These are phyloP conservation scores for Fusarium sp. DNA, from an alignment of 2,329 filamentous ascomycete species.

Conservation along the genomic window DNA sequence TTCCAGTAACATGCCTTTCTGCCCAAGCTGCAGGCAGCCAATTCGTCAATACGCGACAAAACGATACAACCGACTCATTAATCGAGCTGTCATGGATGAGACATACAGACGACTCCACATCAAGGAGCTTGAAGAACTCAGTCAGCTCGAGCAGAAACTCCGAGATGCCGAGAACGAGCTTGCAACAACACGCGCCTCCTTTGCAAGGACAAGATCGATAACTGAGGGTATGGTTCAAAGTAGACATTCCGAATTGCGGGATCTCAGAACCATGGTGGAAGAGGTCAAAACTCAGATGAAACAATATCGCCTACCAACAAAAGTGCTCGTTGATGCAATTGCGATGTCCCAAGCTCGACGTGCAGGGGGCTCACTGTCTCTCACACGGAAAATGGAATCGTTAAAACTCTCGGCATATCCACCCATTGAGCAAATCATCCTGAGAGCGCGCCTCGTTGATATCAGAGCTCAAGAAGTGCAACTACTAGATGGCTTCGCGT, in stretches of 20 bases:
- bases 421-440: constrained; percentile 1
- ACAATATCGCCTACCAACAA: not conserved
- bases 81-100: constrained; percentile 72
- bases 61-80: constrained; percentile 73
- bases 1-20: constrained; percentile 60
- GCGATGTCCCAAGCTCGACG: not conserved
- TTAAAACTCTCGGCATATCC: not conserved
- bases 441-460: not conserved
- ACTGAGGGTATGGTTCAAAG: too few species aligned
- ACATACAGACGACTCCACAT: constrained; percentile 72
- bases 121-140: constrained; percentile 53
- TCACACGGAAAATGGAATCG: not conserved
- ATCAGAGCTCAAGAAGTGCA: constrained; percentile 1
- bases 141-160: constrained; percentile 38
- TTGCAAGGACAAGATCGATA: too few species aligned
- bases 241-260: too few species aligned
- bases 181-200: not conserved
- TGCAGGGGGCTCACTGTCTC: not conserved
- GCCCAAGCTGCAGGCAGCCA: constrained; percentile 71
- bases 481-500: not conserved
- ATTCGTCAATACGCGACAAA: constrained; percentile 65
- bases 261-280: too few species aligned
- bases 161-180: not conserved
- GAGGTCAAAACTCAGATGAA: constrained; percentile 24
- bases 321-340: constrained; percentile 14